phyloP scores from a whole-genome alignment of 495 filamentous ascomycete genomes.

The Acidiella bohemica region DNA sequence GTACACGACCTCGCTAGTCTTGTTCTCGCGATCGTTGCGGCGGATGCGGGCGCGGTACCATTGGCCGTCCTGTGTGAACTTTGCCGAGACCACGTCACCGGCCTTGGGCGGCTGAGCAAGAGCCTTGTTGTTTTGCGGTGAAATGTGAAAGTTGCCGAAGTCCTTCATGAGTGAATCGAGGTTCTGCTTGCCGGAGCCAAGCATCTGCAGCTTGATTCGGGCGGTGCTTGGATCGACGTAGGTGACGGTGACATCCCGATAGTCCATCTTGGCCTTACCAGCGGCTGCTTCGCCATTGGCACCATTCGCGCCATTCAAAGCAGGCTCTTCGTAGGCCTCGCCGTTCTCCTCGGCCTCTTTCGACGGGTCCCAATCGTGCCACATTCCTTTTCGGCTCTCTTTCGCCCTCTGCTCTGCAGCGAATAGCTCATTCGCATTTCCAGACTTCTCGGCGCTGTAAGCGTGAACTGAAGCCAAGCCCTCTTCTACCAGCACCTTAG shows the following conservation, averaged over 20 bases:
- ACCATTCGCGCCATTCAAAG: conserved; percentile 37
- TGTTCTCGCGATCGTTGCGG: conserved; percentile 78
- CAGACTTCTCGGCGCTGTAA: conserved; percentile 92
- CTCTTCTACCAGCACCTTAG: conserved; percentile 86
- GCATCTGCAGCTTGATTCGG: conserved; percentile 74
- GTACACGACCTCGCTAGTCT: conserved; percentile 81
- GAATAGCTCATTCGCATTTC: conserved; percentile 72
- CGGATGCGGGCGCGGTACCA: conserved; percentile 92
- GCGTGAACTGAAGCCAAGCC: conserved; percentile 80
- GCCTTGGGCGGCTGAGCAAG: conserved; percentile 72
- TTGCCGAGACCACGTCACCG: conserved; percentile 78
- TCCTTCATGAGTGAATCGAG: conserved; percentile 74
- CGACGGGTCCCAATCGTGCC: conserved; percentile 86
- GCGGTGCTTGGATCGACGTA: conserved; percentile 62
- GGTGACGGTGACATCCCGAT: conserved; percentile 82
- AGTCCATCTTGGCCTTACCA: conserved; percentile 52
- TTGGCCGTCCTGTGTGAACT: conserved; percentile 71
- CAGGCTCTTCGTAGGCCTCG: conserved; percentile 27
- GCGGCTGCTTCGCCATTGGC: conserved; percentile 34
- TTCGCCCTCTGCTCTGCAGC: conserved; percentile 83
- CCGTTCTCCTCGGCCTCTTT: conserved; percentile 44
- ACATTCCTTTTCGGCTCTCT: conserved; percentile 70
- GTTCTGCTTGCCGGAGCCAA: conserved; percentile 67
- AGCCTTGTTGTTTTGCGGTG: conserved; percentile 52
- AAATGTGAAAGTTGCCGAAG: conserved; percentile 77